phyloP scores from a whole-genome alignment of 345 rosid species.

The Noccaea bulbosa region DNA sequence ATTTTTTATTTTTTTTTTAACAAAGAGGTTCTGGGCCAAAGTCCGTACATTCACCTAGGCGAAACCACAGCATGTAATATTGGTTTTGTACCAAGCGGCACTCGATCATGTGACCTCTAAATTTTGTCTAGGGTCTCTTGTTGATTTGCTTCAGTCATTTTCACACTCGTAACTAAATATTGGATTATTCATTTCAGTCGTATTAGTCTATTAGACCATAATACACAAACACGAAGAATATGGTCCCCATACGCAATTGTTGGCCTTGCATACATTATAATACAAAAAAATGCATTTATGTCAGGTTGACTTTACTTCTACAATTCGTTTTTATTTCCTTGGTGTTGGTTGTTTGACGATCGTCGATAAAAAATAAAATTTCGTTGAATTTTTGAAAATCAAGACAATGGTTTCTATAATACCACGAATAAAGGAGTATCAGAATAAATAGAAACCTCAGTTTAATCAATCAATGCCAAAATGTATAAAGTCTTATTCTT shows the following conservation, averaged over 20 bases:
- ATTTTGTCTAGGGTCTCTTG: no score
- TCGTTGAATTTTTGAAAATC: not conserved
- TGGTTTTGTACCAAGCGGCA: no score
- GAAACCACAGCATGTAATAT: no score
- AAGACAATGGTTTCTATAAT: not conserved
- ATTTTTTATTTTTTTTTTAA: no score
- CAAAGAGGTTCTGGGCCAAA: no score
- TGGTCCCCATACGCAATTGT: constrained; percentile 32
- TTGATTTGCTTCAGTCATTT: constrained; percentile 25
- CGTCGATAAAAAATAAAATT: not conserved
- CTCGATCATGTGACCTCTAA: no score
- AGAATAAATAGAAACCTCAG: no score
- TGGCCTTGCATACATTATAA: constrained; percentile 15
- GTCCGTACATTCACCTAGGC: no score
- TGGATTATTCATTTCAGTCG: constrained; percentile 20
- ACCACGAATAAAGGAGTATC: no score
- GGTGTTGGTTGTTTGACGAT: constrained; percentile 19
- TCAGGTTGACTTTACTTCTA: constrained; percentile 28
- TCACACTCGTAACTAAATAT: constrained; percentile 32
- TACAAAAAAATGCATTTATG: constrained; percentile 41
- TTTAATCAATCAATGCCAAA: no score
- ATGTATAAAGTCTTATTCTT: no score
- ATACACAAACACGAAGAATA: constrained; percentile 20
- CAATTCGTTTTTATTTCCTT: not conserved
- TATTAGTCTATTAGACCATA: constrained; percentile 9